These are phyloP conservation scores for Trichophyton benhamiae DNA, from an alignment of 2,329 filamentous ascomycete species.

Conservation along the genomic window DNA sequence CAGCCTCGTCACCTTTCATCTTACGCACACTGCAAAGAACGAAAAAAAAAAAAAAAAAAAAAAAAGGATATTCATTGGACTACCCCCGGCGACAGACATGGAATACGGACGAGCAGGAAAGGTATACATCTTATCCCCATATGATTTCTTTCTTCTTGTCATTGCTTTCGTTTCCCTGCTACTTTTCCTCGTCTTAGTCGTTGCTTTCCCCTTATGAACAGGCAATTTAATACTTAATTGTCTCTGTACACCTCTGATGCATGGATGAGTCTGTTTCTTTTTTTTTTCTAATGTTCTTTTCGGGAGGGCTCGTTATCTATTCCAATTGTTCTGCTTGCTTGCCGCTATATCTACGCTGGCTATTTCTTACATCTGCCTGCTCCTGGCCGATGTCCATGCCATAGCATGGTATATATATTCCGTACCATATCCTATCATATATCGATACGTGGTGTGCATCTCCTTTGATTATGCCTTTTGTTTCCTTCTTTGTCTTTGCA, in stretches of 20 bases:
- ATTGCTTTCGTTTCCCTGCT: not conserved
- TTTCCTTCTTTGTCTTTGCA: not conserved
- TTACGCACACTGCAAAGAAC: not conserved
- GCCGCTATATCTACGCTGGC: not conserved
- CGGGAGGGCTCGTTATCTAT: not conserved
- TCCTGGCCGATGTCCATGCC: not conserved
- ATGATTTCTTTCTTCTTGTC: not conserved
- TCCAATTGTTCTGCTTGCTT: not conserved
- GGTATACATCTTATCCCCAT: not conserved
- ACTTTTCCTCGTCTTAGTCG: not conserved
- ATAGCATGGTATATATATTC: not conserved
- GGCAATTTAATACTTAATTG: constrained; percentile 1
- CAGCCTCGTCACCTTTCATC: not conserved
- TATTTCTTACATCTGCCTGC: not conserved
- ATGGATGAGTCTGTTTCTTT: not conserved
- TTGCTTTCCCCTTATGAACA: not conserved
- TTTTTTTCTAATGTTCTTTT: not conserved
- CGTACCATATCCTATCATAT: not conserved
- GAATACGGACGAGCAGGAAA: not conserved
- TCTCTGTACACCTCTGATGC: constrained; percentile 3
- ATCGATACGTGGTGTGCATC: not conserved
- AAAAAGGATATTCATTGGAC: not conserved
- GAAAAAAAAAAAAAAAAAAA: not conserved
- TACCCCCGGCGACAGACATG: constrained; percentile 1
- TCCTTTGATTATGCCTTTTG: not conserved